Evolutionary conservation across 441 rosid species (phyloP).

Genomic region (Sinapis alba): DNA sequence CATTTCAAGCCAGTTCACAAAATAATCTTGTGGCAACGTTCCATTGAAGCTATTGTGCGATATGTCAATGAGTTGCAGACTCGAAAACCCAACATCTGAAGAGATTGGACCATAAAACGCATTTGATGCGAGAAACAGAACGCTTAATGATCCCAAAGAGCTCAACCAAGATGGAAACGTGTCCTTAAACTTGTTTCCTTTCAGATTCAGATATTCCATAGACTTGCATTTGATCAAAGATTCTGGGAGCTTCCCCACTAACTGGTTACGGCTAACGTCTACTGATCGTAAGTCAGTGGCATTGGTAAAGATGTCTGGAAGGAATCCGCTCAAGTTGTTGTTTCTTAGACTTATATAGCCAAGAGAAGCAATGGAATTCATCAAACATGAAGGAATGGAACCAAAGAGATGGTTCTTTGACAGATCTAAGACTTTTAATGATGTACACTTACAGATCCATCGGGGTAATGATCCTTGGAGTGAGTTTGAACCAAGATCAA

Average conservation of each 20-base stretch:
- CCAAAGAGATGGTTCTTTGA: neutral
- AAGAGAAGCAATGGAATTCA: neutral
- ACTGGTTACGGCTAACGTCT: slow-evolving; percentile 1
- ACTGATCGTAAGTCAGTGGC: neutral
- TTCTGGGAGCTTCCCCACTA: neutral
- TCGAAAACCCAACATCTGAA: neutral
- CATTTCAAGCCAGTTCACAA: neutral
- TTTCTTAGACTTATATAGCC: neutral
- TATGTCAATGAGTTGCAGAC: neutral
- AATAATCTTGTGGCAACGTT: neutral
- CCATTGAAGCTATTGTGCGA: neutral
- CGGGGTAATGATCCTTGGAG: neutral
- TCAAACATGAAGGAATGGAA: neutral
- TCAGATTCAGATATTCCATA: slow-evolving; percentile 1
- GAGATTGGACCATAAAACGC: slow-evolving; percentile 7
- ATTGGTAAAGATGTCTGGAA: neutral
- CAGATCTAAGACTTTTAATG: neutral
- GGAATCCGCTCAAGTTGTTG: neutral
- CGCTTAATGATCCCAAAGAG: neutral
- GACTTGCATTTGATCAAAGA: neutral
- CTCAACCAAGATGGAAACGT: slow-evolving; percentile 12
- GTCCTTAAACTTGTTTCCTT: neutral
- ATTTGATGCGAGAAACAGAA: slow-evolving; percentile 7
- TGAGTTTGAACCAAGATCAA: slow-evolving; percentile 6
- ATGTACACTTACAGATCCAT: neutral